Conservation (phyloP, 1,139 yeast species). For the Sugiyamaella pinicola region DNA sequence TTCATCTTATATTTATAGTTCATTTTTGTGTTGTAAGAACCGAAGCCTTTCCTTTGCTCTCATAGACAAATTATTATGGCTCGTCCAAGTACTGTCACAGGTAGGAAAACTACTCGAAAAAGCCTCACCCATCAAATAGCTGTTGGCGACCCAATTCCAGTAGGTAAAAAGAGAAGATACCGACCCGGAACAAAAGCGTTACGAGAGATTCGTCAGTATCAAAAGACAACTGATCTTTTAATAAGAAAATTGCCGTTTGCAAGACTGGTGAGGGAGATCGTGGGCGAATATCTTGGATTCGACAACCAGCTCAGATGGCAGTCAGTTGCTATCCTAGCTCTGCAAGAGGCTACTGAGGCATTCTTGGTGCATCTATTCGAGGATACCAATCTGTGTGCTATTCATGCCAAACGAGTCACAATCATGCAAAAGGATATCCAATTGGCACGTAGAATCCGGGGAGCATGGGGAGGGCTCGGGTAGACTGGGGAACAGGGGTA, state of each 20-base stretch:
- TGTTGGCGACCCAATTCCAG: slow-evolving; percentile 8
- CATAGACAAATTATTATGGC: no score
- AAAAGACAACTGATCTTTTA: slow-evolving; percentile 73
- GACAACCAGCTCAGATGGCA: slow-evolving; percentile 78
- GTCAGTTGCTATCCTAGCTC: slow-evolving; percentile 79
- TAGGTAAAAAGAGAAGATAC: slow-evolving; percentile 52
- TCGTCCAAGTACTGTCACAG: slow-evolving; percentile 6
- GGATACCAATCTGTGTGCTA: slow-evolving; percentile 87
- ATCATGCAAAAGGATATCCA: slow-evolving; percentile 94
- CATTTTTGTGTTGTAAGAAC: no score
- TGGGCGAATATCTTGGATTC: slow-evolving; percentile 57
- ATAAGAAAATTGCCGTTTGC: slow-evolving; percentile 91
- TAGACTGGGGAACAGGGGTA: background rate
- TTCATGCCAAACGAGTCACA: slow-evolving; percentile 92
- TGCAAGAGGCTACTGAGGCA: slow-evolving; percentile 93
- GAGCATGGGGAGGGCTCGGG: slow-evolving; percentile 39
- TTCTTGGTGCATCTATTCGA: slow-evolving; percentile 82
- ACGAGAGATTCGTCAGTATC: slow-evolving; percentile 77
- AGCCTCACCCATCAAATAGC: slow-evolving; percentile 1
- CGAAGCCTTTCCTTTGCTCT: no score
- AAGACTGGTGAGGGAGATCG: slow-evolving; percentile 76
- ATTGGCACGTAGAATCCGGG: slow-evolving; percentile 85
- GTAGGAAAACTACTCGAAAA: slow-evolving; percentile 10
- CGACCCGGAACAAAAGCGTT: slow-evolving; percentile 76
- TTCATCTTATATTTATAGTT: background rate